Percentiles rank a stretch among this genome's conserved stretches.
Conservation (phyloP, 1,284 basidiomycete species). For the Ganoderma sp. region DNA sequence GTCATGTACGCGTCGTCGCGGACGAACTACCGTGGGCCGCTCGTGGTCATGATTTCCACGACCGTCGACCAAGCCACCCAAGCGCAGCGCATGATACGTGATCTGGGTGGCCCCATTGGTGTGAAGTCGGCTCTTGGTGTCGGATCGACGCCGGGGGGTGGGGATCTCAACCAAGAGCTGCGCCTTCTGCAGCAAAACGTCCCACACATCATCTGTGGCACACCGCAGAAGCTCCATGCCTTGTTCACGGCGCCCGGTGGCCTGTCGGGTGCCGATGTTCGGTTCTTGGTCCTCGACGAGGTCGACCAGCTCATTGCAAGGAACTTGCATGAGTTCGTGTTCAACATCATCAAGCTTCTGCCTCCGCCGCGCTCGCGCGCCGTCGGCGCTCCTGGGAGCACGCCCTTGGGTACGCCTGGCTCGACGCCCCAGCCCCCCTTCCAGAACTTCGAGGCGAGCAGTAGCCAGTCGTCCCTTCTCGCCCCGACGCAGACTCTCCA, state of each 20-base stretch:
- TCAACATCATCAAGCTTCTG: slow-evolving; percentile 88
- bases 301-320: slow-evolving; percentile 98
- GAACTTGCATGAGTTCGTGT: slow-evolving; percentile 94
- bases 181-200: slow-evolving; percentile 86
- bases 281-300: slow-evolving; percentile 94
- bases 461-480: slow-evolving; percentile 44
- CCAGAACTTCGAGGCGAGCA: slow-evolving; percentile 57
- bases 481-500: slow-evolving; percentile 60
- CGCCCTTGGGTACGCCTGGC: slow-evolving; percentile 46
- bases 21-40: slow-evolving; percentile 74
- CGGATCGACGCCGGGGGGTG: slow-evolving; percentile 69
- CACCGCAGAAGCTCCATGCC: slow-evolving; percentile 94
- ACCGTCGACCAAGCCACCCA: slow-evolving; percentile 99
- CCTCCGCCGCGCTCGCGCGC: slow-evolving; percentile 83
- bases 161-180: slow-evolving; percentile 79
- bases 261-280: slow-evolving; percentile 80
- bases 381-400: slow-evolving; percentile 42
- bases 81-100: slow-evolving; percentile 95
- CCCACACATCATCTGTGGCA: slow-evolving; percentile 95
- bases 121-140: slow-evolving; percentile 88
- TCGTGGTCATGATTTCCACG: slow-evolving; percentile 93
- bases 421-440: slow-evolving; percentile 49
- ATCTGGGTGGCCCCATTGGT: slow-evolving; percentile 90
- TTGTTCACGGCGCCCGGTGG: slow-evolving; percentile 85
- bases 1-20: slow-evolving; percentile 62